These are phyloP conservation scores for Malassezia equina DNA, from an alignment of 1,284 basidiomycete genomes.

Conservation along the genomic window DNA sequence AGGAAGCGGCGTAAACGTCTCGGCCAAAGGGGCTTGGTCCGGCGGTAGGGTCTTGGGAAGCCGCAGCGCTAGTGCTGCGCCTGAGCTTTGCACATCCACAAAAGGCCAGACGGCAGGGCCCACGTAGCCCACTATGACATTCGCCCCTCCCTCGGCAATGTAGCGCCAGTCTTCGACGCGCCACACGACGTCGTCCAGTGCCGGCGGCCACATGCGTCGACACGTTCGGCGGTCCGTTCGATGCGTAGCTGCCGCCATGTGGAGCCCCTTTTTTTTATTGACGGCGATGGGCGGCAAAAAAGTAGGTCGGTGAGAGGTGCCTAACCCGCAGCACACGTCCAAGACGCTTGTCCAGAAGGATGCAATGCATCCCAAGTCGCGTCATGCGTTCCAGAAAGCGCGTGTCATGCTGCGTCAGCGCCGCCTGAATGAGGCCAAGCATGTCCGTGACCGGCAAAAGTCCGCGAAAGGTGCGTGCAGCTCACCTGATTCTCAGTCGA, in stretches of 20 bases:
- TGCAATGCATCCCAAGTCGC: conserved; percentile 41
- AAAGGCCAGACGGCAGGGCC: background rate
- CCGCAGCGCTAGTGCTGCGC: background rate
- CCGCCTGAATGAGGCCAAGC: conserved; percentile 27
- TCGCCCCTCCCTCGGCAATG: conserved; percentile 11
- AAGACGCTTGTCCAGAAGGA: conserved; percentile 40
- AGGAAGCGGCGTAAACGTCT: background rate
- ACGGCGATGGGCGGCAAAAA: conserved; percentile 40
- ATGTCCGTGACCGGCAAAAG: conserved; percentile 18
- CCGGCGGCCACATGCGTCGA: conserved; percentile 1
- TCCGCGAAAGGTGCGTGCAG: conserved; percentile 24
- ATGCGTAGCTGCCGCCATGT: background rate
- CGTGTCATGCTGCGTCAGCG: conserved; percentile 30
- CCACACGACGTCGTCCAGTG: background rate
- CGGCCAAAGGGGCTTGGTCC: background rate
- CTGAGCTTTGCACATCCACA: background rate
- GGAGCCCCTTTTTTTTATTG: background rate
- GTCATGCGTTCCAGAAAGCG: conserved; percentile 36
- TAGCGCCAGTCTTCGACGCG: conserved; percentile 4
- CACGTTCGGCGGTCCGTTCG: background rate
- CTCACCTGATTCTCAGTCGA: conserved; percentile 28
- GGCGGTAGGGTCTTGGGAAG: background rate
- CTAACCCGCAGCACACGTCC: conserved; percentile 28
- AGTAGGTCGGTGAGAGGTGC: conserved; percentile 10
- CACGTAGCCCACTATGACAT: conserved; percentile 4